Evolutionary conservation across 2,329 filamentous ascomycete genomes (phyloP), one percentile per base, ranked within the genome.

Genomic region (Trichoderma oligosporum): DNA sequence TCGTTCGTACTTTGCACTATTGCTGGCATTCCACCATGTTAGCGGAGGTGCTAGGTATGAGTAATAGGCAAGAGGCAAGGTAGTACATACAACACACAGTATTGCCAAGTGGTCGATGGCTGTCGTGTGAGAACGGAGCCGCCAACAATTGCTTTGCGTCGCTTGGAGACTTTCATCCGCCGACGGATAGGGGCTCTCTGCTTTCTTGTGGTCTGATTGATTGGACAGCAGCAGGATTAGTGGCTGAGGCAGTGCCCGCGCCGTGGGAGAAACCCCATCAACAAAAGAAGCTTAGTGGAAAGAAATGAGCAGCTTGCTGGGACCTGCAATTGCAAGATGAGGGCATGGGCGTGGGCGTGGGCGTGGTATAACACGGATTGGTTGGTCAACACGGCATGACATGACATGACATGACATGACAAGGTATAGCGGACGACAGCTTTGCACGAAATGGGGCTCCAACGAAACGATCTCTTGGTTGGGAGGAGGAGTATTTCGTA

Each of bases 81-180:
- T n/a, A n/a, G n/a, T n/a, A n/a, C n/a, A n/a, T n/a, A n/a, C n/a
- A 31, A 11, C 27, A 31, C 11, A 11, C 27, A 31, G 11, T 11
- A 31, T 20, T 27, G 39, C n/a, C 29, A 22, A 36, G 29, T 46
- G 11, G 16, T 55, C 7, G 7, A 36, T 16, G 31, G 27, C 24
- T 16, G 22, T 16, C 6, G 8, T 29, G 31, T 38, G 39, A 16
- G 31, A 45, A 46, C 22, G 41, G 41, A 25, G 41, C 39, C 22
- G 20, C 41, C 20, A 45, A 22, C 16, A 27, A 22, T 25, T 16
- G 24, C 16, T 16, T 12, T 41, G 47, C 39, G 16, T 55, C 52
- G 52, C 52, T 55, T 55, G 39, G 52, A 46, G 52, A 46, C 38
- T 45, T 45, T 45, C 20, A 22, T 55, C 52, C 52, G 41, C 31